Evolutionary conservation across 345 rosid species (phyloP), one percentile per base, ranked within the genome.

Genomic region (Gossypium raimondii): DNA sequence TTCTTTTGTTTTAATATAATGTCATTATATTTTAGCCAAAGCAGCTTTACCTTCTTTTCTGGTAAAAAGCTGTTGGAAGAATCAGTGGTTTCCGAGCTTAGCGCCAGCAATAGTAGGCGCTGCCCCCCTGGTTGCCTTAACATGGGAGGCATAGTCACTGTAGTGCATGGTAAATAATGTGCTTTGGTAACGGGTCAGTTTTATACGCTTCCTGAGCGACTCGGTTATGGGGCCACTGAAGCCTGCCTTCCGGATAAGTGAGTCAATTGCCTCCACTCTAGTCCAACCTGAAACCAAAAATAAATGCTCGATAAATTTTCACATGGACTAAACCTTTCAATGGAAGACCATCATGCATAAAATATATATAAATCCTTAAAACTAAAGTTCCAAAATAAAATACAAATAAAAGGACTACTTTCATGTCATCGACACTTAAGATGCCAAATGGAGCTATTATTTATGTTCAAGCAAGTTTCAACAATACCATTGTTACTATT

Each of bases 151-250:
- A 67, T 95, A 95, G n/a, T 93, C 99, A 6, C 88, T 86, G 59
- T 87, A 93, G 73, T 82, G 82, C 99, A 95, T 72, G 10, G 89
- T 84, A 84, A 91, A 95, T 65, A 93, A 13, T 24, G 98, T 91
- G 83, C 98, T 95, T 84, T 92, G 97, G 83, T 95, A 95, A 27
- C 98, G 93, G n/a, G 97, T 95, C 84, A 95, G 84, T 16, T 69
- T 73, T 58, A 95, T 85, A 69, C 91, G 84, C 86, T 82, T 87
- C 73, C 92, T 86, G 43, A 93, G 82, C 7, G 83, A 67, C 61
- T 95, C 98, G 0, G 87, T 85, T 75, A 95, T 90, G 70, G 41
- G 56, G 47, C 99, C 91, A 17, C 18, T 81, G 75, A 84, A 91
- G 73, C 98, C 98, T 25, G 99, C 88, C 84, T 95, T 95, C 7